Base-by-base conservation (phyloP, 2,329 filamentous ascomycete genomes). In the Fusarium incarnatum region DNA sequence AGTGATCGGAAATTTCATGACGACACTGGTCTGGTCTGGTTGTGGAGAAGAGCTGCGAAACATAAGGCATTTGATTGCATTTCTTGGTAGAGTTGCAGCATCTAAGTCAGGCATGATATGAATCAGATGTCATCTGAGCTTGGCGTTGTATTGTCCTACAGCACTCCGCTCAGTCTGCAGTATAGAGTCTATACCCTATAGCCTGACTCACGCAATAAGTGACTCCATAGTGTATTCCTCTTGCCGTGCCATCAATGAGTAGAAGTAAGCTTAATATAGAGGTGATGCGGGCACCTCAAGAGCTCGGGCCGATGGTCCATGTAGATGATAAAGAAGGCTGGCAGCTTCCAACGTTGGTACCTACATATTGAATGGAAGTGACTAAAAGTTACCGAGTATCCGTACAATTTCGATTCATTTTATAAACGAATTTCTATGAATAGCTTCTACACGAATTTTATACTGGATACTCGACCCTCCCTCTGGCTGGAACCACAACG, bases 11-110 rank as follows among this genome's bases (percentile, higher is more conserved):
- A 61, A 44, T 67, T 70, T 42, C 57, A 54, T 61, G 67, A 53
- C 66, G 56, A 61, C 50, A 67, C 49, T 28, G 47, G 20, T 34
- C 23, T 45, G n/a, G 20, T 42, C 41, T 27, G 32, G 25, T n/a
- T 45, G 56, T 59, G 62, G 67, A 64, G 67, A 70, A 64, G 13
- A 20, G 8, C 46, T 56, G 20, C 18, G 40, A 37, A 66, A 61
- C 32, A 60, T 56, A 32, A 61, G 32, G 23, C 18, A 48, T 45
- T 41, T 49, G 13, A 30, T 12, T 58, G 23, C 55, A 34, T 66
- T 54, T 45, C 37, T 66, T 40, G 13, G 23, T 47, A 42, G 34
- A n/a, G 34, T n/a, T 37, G 18, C 34, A 37, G 18, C 18, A n/a
- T 37, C 18, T n/a, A 22, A 40, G 25, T 60, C 15, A 42, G 22